Percentiles rank a stretch among this genome's conserved stretches.
Conservation (phyloP, 352 stramenopile species). For the Phytophthora sp. region DNA sequence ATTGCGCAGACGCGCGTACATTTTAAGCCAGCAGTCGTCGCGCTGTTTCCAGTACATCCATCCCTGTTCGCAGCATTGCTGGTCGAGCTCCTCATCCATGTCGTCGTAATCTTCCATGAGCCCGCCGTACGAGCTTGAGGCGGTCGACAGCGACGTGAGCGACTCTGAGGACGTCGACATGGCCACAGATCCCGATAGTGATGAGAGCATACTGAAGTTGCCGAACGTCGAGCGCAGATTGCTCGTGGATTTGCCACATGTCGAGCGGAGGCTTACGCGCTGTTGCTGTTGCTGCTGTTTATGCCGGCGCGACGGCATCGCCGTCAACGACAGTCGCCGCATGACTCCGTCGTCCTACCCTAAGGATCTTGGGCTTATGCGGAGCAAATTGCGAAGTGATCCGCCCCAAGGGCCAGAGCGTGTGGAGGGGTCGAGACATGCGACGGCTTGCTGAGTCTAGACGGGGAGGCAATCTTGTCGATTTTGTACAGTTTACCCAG, state of each 20-base stretch:
- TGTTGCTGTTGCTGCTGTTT: constrained; percentile 34
- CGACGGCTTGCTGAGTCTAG: constrained; percentile 18
- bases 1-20: constrained; percentile 71
- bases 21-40: constrained; percentile 74
- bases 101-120: constrained; percentile 48
- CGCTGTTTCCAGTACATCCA: constrained; percentile 85
- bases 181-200: constrained; percentile 25
- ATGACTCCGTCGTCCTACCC: constrained; percentile 13
- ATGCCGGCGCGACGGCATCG: constrained; percentile 37
- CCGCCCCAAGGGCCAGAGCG: too few species aligned
- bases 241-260: constrained; percentile 27
- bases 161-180: constrained; percentile 38
- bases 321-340: constrained; percentile 43
- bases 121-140: constrained; percentile 60
- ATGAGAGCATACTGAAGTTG: constrained; percentile 48
- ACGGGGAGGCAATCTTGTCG: constrained; percentile 24
- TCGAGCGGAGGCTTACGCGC: constrained; percentile 22
- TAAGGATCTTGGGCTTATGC: not conserved
- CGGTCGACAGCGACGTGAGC: constrained; percentile 44
- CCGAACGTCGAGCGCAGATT: constrained; percentile 37
- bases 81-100: constrained; percentile 24
- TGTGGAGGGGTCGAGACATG: constrained; percentile 6
- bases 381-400: constrained; percentile 40
- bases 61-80: constrained; percentile 45
- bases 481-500: too few species aligned